Evolutionary conservation across 202 grass and related monocot species (phyloP).

Genomic region (Hordeum pubiflorum): DNA sequence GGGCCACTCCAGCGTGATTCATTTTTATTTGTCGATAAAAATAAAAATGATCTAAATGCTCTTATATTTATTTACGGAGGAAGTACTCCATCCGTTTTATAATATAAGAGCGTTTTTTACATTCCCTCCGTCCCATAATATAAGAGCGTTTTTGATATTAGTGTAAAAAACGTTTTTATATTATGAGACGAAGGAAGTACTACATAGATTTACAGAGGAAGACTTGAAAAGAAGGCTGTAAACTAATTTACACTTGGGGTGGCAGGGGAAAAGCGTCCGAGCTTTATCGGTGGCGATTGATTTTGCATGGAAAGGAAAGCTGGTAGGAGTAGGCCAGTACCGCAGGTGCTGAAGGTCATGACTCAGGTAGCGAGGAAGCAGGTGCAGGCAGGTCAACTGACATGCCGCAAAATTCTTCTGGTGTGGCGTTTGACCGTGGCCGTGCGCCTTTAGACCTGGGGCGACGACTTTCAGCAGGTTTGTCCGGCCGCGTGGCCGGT

Average conservation of each 20-base stretch:
- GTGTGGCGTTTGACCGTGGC: not conserved
- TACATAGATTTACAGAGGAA: no score
- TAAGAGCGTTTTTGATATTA: no score
- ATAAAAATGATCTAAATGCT: no score
- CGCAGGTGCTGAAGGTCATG: not conserved
- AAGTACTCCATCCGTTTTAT: no score
- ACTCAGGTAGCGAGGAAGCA: not conserved
- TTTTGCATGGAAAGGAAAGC: not conserved
- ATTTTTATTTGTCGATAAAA: no score
- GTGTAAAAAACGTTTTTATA: no score
- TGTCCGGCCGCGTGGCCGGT: not conserved
- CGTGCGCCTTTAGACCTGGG: not conserved
- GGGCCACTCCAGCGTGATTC: no score
- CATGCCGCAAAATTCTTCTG: not conserved
- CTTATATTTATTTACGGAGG: no score
- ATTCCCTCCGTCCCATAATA: no score
- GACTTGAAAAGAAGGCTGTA: no score
- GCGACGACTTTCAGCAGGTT: not conserved
- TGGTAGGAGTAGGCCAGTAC: not conserved
- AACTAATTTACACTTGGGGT: not conserved
- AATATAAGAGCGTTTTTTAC: no score
- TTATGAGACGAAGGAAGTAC: no score
- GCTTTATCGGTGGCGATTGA: not conserved
- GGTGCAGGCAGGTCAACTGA: not conserved
- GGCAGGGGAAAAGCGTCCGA: not conserved